Conservation (phyloP, 179 eudicot genomes). For the Nepenthes alata region DNA sequence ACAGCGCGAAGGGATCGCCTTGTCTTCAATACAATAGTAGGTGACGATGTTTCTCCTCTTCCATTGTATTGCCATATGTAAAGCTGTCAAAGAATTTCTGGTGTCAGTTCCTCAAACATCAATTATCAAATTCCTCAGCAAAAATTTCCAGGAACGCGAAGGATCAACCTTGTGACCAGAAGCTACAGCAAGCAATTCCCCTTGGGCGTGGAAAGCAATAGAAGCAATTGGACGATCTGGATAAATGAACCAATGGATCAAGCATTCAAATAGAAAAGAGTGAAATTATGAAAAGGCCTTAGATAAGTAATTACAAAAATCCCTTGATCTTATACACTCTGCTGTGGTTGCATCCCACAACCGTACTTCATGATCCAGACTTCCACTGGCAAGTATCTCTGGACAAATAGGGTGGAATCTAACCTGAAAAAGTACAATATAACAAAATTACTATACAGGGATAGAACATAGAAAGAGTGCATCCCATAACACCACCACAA, state of each 20-base stretch:
- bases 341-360: conserved; percentile 89
- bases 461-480: no score
- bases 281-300: background rate
- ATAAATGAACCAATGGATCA: conserved; percentile 9
- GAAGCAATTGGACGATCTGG: conserved; percentile 99
- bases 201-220: conserved; percentile 94
- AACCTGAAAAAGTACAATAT: conserved; percentile 44
- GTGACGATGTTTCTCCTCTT: conserved; percentile 55
- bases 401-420: conserved; percentile 82
- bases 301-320: conserved; percentile 56
- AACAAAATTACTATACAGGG: background rate
- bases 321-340: conserved; percentile 81
- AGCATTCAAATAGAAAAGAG: background rate
- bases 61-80: conserved; percentile 81
- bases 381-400: conserved; percentile 89
- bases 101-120: conserved; percentile 8
- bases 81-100: conserved; percentile 29
- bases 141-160: background rate
- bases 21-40: conserved; percentile 73
- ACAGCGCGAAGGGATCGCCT: conserved; percentile 93
- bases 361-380: conserved; percentile 96
- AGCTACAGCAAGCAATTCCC: conserved; percentile 94
- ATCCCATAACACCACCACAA: no score
- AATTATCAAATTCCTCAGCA: conserved; percentile 8
- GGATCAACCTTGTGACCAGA: conserved; percentile 87